A percentile compares a stretch with the other conserved stretches of the same genome.
These are phyloP conservation scores for Niveomyces coronatus DNA, from an alignment of 2,329 filamentous ascomycete genomes.

Conservation along the genomic window DNA sequence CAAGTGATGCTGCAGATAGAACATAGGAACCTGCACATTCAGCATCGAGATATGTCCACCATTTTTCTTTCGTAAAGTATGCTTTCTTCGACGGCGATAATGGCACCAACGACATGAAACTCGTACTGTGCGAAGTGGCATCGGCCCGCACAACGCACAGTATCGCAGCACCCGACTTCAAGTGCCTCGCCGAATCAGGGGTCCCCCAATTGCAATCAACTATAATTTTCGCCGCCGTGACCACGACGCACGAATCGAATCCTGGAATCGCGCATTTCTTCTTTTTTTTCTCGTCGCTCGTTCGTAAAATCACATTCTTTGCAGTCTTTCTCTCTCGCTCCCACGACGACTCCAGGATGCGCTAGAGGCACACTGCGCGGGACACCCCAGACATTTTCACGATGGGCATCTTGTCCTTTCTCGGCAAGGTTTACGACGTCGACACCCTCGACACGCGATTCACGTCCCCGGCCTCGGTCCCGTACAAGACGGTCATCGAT, in stretches of 20 bases:
- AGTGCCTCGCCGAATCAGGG: constrained; percentile 8
- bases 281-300: background rate
- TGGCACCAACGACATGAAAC: too few species aligned
- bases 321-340: background rate
- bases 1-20: too few species aligned
- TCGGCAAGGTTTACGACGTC: constrained; percentile 49
- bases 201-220: constrained; percentile 6
- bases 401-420: constrained; percentile 34
- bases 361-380: too few species aligned
- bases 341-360: constrained; percentile 1
- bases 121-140: background rate
- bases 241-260: too few species aligned
- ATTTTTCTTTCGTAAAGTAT: too few species aligned
- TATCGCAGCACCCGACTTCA: background rate
- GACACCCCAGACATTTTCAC: background rate
- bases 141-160: background rate
- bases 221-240: background rate
- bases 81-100: too few species aligned
- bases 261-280: background rate
- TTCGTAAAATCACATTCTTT: background rate
- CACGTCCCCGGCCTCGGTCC: constrained; percentile 57
- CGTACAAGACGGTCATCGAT: constrained; percentile 50
- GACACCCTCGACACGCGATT: constrained; percentile 54
- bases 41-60: too few species aligned
- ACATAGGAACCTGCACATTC: too few species aligned